Base-by-base conservation (phyloP, 1,139 yeast species). In the Hyphopichia pseudoburtonii region DNA sequence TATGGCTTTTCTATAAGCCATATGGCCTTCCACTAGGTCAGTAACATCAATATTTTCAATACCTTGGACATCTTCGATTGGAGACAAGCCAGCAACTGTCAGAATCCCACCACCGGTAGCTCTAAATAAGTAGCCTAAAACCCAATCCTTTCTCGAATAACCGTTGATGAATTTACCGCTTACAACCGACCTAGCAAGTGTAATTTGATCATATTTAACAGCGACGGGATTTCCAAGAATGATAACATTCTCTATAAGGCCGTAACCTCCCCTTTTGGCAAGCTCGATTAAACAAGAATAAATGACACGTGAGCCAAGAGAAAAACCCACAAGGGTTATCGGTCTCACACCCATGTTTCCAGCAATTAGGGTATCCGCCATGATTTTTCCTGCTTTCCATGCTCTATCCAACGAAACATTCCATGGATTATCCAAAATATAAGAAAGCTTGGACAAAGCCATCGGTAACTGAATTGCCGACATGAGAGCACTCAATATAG, bases 361-460 rank as follows among this genome's bases (percentile, higher is more conserved):
- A 7, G 89, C 76, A 38, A 89, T 78, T 31, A 94, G 65, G 0
- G 97, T 87, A 55, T 94, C 98, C 0, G 98, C 98, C 40, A 94
- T 62, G 34, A 94, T 81, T 43, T 82, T 70, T 2, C 99, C 99
- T 0, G 97, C 95, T 35, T 90, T 77, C 97, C 97, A 90, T 0
- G 99, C 98, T 44, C 99, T 75, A 60, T 92, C 97, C 42, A 94
- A 68, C 0, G 98, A 90, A 4, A 92, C 97, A 54, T 84, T 90
- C 98, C 98, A 94, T 0, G 98, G 99, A 53, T 94, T 94, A 57
- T 94, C 99, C 27, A 94, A 73, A 31, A 94, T 64, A 52, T 94
- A 94, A 0, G 96, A 85, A 28, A 94, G 67, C 54, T 94, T 94
- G 0, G 97, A 81, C 32, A 94, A 70, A 43, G 87, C 84, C 89